A percentile compares a stretch with the other conserved stretches of the same genome.
These are phyloP conservation scores for Seiridium cupressi DNA, from an alignment of 2,329 filamentous ascomycete genomes.

Conservation along the genomic window DNA sequence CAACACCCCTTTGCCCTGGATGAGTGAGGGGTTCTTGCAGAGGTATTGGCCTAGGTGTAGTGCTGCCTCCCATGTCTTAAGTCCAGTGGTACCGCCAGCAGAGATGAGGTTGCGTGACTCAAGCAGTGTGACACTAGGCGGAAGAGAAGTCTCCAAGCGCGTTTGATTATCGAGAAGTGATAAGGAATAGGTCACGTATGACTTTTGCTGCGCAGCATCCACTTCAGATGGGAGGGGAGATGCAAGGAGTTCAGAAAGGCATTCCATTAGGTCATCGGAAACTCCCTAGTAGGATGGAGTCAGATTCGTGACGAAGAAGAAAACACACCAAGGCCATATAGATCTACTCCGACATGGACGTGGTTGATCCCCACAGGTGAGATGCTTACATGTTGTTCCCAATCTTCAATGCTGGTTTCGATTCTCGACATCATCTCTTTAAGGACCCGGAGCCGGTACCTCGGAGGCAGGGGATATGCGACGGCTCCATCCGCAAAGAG, in stretches of 20 bases:
- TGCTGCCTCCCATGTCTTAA: constrained; percentile 80
- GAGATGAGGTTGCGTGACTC: constrained; percentile 70
- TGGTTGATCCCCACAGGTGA: background rate
- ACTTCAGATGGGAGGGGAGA: constrained; percentile 63
- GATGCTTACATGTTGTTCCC: constrained; percentile 79
- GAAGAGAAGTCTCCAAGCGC: background rate
- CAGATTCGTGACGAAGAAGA: constrained; percentile 13
- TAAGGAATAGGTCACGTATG: constrained; percentile 70
- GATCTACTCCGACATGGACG: too few relatives aligned
- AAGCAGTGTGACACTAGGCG: constrained; percentile 55
- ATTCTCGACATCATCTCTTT: constrained; percentile 71
- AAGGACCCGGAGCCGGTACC: constrained; percentile 70
- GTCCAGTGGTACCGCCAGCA: constrained; percentile 70
- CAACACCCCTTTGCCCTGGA: constrained; percentile 58
- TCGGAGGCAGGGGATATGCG: constrained; percentile 58
- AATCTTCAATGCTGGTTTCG: constrained; percentile 73
- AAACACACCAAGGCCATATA: constrained; percentile 1
- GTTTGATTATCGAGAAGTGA: constrained; percentile 28
- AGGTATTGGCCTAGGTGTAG: constrained; percentile 72
- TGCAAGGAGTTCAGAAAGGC: constrained; percentile 64
- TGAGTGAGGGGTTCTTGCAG: constrained; percentile 40
- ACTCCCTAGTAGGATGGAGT: constrained; percentile 62
- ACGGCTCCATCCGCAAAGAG: constrained; percentile 63
- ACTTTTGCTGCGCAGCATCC: constrained; percentile 66
- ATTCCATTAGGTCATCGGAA: constrained; percentile 74